These are phyloP conservation scores for Phytophthora uliginosa DNA, from an alignment of 352 stramenopile genomes.

Conservation along the genomic window DNA sequence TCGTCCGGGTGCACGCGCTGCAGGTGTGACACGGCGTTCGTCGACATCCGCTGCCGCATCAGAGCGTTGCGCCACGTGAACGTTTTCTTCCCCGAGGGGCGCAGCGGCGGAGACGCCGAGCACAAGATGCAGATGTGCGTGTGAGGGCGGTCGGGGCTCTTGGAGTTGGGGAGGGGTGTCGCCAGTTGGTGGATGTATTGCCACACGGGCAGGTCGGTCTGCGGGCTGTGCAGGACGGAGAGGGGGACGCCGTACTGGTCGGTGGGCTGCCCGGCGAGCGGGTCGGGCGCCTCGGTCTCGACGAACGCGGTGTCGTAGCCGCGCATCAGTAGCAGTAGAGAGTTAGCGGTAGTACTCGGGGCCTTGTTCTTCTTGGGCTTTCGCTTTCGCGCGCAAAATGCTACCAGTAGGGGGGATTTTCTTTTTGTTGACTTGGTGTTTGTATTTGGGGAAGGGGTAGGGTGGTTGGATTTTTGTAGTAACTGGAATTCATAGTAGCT, in stretches of 20 bases:
- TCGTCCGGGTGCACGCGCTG: slow-evolving; percentile 41
- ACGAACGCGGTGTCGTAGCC: not conserved
- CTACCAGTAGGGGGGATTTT: slow-evolving; percentile 22
- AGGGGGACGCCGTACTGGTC: slow-evolving; percentile 41
- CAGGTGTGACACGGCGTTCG: slow-evolving; percentile 47
- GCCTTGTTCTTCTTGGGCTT: not conserved
- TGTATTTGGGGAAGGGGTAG: not conserved
- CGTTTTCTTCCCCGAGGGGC: slow-evolving; percentile 5
- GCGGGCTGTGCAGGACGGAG: slow-evolving; percentile 29
- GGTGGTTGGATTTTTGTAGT: not conserved
- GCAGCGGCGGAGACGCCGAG: slow-evolving; percentile 14
- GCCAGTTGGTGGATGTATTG: slow-evolving; percentile 46
- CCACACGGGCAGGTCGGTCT: slow-evolving; percentile 47
- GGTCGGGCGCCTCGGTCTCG: slow-evolving; percentile 7
- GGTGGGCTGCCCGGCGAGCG: slow-evolving; percentile 14
- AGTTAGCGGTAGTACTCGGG: slow-evolving; percentile 19
- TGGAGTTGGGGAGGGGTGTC: slow-evolving; percentile 30
- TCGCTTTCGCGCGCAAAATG: slow-evolving; percentile 8
- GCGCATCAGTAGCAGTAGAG: slow-evolving; percentile 12
- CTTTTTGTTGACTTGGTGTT: slow-evolving; percentile 15
- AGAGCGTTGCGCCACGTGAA: slow-evolving; percentile 36
- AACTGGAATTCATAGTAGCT: not conserved
- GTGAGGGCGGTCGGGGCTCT: slow-evolving; percentile 24
- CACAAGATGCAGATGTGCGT: slow-evolving; percentile 53
- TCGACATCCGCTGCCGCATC: slow-evolving; percentile 53